A percentile compares a stretch with the other conserved stretches of the same genome.
Conservation (phyloP, 805 yeast genomes). For the Henningerozyma blattae region DNA sequence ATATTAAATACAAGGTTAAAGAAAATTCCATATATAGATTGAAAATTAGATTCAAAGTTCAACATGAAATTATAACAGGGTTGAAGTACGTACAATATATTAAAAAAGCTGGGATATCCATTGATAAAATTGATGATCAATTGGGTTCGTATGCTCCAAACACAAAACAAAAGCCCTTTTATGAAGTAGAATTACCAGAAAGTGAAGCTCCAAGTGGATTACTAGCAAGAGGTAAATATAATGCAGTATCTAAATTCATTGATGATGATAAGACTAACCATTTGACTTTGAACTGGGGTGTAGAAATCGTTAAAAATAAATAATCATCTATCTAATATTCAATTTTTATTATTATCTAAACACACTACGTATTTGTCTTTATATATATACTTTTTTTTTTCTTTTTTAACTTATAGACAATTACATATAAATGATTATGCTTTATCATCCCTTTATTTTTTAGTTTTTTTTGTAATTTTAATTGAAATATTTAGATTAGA, state of each 20-base stretch:
- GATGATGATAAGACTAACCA: slow-evolving; percentile 78
- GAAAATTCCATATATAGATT: slow-evolving; percentile 68
- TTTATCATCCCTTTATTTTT: too few species aligned
- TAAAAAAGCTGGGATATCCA: slow-evolving; percentile 78
- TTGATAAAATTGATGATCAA: slow-evolving; percentile 78
- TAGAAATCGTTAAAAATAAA: slow-evolving; percentile 58
- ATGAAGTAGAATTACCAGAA: slow-evolving; percentile 46
- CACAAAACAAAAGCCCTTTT: slow-evolving; percentile 67
- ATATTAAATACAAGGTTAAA: slow-evolving; percentile 61
- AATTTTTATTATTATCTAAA: too few species aligned
- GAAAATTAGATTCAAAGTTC: slow-evolving; percentile 68
- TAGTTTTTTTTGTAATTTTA: too few species aligned
- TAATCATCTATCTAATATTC: neutral
- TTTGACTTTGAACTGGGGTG: slow-evolving; percentile 72
- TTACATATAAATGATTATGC: too few species aligned
- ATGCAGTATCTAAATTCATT: slow-evolving; percentile 68
- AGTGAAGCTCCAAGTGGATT: slow-evolving; percentile 90
- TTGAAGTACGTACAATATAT: slow-evolving; percentile 74
- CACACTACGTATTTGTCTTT: too few species aligned
- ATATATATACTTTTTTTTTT: too few species aligned
- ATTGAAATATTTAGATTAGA: too few species aligned
- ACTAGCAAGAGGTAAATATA: slow-evolving; percentile 76
- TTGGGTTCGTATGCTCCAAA: slow-evolving; percentile 87
- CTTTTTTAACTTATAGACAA: too few species aligned
- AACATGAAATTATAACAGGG: slow-evolving; percentile 86